Evolutionary conservation across 129 eudicot species (phyloP), one percentile per base, ranked within the genome.

Genomic region (Artemisia argyi): DNA sequence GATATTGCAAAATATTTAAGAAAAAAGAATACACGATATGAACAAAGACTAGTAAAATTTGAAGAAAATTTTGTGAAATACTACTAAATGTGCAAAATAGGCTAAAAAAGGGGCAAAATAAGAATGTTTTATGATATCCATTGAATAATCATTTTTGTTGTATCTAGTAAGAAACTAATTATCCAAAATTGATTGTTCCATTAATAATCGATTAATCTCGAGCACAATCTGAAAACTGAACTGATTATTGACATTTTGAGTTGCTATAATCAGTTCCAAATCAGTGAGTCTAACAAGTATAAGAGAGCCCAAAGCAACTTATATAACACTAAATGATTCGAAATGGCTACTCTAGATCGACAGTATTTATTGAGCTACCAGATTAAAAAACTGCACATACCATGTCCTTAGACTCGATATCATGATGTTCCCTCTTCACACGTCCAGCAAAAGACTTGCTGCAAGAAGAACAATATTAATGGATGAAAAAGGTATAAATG

Each of bases 371-470:
- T 13, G 16, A 50, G 19, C 28, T 19, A 17, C 67, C 48, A 28
- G 50, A 67, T 57, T 24, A 67, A 49, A 48, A 17, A 68, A 59
- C 28, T 44, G 61, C 22, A 82, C 85, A 71, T 87, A 90, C 96
- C 86, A 49, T 28, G 68, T 74, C 88, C 76, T 87, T 90, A 7
- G 72, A 68, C 77, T 85, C 87, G 20, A 76, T 78, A 69, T 87
- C 97, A 82, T 79, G 78, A 56, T 80, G 65, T 76, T 85, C 97
- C 81, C 85, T 86, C 79, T 85, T 87, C 78, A 85, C 91, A 61
- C 95, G 82, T 54, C 85, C 84, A 60, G 78, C 11, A 7, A 82
- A 66, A 44, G 89, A 80, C 70, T 79, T 83, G 16, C 91, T 85
- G 77, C 57, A 78, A 26, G 47, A 66, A 18, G 39, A 61, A 66